Evolutionary conservation across 768 basidiomycete genomes (phyloP).

Genomic region (Tremella yokohamensis): DNA sequence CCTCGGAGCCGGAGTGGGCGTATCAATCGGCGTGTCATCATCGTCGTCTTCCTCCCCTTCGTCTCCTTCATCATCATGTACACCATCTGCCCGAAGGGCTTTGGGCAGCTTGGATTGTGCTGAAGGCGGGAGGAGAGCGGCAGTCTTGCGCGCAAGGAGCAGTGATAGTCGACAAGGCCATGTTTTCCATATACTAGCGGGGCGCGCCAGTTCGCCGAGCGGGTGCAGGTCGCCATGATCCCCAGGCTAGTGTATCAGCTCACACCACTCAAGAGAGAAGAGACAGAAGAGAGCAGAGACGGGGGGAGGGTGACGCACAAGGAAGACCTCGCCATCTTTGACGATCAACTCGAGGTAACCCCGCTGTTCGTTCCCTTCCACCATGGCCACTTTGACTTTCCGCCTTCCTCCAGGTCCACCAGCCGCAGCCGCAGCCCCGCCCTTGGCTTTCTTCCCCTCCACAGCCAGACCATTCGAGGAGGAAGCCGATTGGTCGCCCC

Average conservation of each 20-base stretch:
- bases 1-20: conserved; percentile 17
- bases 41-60: conserved; percentile 9
- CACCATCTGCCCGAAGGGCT: conserved; percentile 8
- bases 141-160: conserved; percentile 1
- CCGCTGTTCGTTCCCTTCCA: conserved; percentile 37
- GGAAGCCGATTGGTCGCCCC: neutral
- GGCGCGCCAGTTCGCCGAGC: conserved; percentile 24
- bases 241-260: conserved; percentile 28
- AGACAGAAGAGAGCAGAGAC: neutral
- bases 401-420: conserved; percentile 11
- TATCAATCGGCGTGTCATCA: conserved; percentile 10
- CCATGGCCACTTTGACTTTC: conserved; percentile 49
- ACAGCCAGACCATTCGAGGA: neutral
- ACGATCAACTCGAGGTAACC: conserved; percentile 45
- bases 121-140: conserved; percentile 24
- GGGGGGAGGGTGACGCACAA: conserved; percentile 39
- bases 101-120: conserved; percentile 29
- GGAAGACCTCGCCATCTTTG: conserved; percentile 42
- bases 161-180: conserved; percentile 35
- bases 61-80: neutral
- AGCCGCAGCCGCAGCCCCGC: neutral
- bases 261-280: neutral
- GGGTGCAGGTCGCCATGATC: conserved; percentile 32
- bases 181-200: conserved; percentile 27
- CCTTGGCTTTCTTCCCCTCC: conserved; percentile 9